Conservation (phyloP, 768 basidiomycete species). For the Grammothele lineata region DNA sequence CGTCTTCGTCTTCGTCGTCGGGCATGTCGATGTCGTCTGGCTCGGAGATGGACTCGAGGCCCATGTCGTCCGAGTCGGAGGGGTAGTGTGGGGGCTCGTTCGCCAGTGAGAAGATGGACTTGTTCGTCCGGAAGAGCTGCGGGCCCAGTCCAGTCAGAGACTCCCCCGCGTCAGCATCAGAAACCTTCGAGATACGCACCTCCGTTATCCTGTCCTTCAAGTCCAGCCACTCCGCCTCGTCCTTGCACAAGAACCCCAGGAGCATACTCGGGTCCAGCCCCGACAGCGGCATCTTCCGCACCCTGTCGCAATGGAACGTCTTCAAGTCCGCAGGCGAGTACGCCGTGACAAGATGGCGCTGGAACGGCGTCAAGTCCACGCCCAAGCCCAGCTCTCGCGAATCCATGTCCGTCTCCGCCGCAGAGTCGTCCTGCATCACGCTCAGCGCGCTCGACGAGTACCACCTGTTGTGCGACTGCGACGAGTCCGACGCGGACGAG, state of each 20-base stretch:
- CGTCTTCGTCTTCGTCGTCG: conserved; percentile 48
- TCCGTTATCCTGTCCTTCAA: conserved; percentile 66
- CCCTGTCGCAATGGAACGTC: conserved; percentile 95
- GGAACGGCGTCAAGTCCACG: conserved; percentile 40
- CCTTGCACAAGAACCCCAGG: conserved; percentile 83
- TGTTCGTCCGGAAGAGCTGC: conserved; percentile 42
- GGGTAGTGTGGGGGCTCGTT: conserved; percentile 87
- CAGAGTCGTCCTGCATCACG: conserved; percentile 20
- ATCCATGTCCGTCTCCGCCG: conserved; percentile 26
- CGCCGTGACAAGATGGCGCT: conserved; percentile 65
- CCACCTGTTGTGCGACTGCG: conserved; percentile 27
- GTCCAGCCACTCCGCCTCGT: conserved; percentile 84
- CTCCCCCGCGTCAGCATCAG: too few relatives aligned
- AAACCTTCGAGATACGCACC: conserved; percentile 41
- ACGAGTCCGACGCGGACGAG: conserved; percentile 32
- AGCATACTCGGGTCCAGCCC: conserved; percentile 97
- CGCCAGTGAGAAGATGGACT: conserved; percentile 80
- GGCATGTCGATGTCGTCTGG: conserved; percentile 64
- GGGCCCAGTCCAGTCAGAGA: too few relatives aligned
- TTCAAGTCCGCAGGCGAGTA: conserved; percentile 71
- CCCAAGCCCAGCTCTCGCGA: conserved; percentile 33
- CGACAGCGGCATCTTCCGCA: conserved; percentile 89
- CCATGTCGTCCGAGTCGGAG: conserved; percentile 72
- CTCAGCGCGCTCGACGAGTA: conserved; percentile 24
- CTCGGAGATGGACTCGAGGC: conserved; percentile 79